These are phyloP conservation scores for Thraustotheca clavata DNA, from an alignment of 352 stramenopile species.

Conservation along the genomic window DNA sequence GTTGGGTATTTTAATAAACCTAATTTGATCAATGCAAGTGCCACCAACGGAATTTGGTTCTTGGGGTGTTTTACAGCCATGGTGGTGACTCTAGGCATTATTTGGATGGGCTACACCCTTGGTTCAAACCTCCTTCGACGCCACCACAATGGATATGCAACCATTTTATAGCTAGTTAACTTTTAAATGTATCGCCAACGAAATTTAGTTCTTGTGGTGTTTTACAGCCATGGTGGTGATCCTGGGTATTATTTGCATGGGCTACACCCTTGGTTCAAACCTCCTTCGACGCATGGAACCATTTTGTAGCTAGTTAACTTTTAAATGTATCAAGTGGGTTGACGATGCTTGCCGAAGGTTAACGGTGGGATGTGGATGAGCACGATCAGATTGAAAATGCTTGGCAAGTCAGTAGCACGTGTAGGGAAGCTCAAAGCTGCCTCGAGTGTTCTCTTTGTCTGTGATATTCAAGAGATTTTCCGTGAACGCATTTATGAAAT, in stretches of 20 bases:
- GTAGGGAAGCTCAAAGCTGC: constrained; percentile 33
- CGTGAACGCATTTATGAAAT: constrained; percentile 89
- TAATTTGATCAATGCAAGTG: neutral
- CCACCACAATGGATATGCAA: neutral
- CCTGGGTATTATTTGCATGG: neutral
- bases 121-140: constrained; percentile 1
- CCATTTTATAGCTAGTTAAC: neutral
- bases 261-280: neutral
- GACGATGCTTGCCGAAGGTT: neutral
- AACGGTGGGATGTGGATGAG: neutral
- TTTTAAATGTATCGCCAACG: neutral
- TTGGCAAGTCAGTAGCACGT: constrained; percentile 10
- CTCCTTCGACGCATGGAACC: neutral
- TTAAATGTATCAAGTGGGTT: too few relatives aligned
- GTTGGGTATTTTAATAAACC: constrained; percentile 46
- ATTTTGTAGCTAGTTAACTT: neutral
- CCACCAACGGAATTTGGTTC: neutral
- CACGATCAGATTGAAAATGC: constrained; percentile 6
- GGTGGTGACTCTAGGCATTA: neutral
- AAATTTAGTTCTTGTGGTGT: too few relatives aligned
- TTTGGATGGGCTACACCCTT: neutral
- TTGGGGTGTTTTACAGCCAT: neutral
- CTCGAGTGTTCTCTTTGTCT: constrained; percentile 90
- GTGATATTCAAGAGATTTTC: constrained; percentile 97
- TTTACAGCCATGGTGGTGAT: too few relatives aligned